Percentiles rank a stretch among this genome's conserved stretches.
phyloP scores from a whole-genome alignment of 495 filamentous ascomycete genomes.

The Trichoderma orchidacearum region DNA sequence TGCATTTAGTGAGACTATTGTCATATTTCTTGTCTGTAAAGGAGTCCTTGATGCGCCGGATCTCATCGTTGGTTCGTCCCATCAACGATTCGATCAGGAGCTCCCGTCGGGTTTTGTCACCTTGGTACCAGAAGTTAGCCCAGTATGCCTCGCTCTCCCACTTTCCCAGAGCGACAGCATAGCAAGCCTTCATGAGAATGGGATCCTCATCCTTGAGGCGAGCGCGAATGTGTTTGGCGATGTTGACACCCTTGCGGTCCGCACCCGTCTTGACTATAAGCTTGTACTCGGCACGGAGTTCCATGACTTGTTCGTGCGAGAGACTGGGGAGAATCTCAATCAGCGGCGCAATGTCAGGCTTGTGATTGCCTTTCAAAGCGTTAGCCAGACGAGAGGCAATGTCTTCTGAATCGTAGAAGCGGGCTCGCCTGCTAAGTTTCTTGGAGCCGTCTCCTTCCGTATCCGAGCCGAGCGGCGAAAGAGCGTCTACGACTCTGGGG shows the following conservation, averaged over 20 bases:
- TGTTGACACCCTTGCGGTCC: slow-evolving; percentile 74
- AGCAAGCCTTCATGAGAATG: slow-evolving; percentile 73
- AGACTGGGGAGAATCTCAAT: slow-evolving; percentile 76
- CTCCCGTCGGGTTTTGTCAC: slow-evolving; percentile 68
- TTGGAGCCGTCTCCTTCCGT: slow-evolving; percentile 22
- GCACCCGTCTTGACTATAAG: slow-evolving; percentile 57
- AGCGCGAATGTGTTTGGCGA: slow-evolving; percentile 89
- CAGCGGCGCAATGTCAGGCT: slow-evolving; percentile 53
- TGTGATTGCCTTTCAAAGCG: slow-evolving; percentile 55
- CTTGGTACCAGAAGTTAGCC: slow-evolving; percentile 98
- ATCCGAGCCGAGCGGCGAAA: slow-evolving; percentile 30
- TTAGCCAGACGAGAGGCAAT: slow-evolving; percentile 65
- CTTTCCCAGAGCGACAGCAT: slow-evolving; percentile 75
- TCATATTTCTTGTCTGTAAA: slow-evolving; percentile 87
- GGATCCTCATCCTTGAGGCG: slow-evolving; percentile 52
- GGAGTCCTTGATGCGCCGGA: slow-evolving; percentile 79
- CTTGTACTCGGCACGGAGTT: slow-evolving; percentile 81
- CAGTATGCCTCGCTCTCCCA: slow-evolving; percentile 96
- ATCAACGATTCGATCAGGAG: slow-evolving; percentile 86
- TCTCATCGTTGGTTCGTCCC: slow-evolving; percentile 75
- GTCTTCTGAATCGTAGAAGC: slow-evolving; percentile 62
- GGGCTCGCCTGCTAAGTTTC: slow-evolving; percentile 30
- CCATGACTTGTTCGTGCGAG: slow-evolving; percentile 71
- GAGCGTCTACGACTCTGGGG: slow-evolving; percentile 18
- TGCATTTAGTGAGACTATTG: slow-evolving; percentile 71